Conservation (phyloP, 208 protist genomes). For the Trypanosomatidae sp. region DNA sequence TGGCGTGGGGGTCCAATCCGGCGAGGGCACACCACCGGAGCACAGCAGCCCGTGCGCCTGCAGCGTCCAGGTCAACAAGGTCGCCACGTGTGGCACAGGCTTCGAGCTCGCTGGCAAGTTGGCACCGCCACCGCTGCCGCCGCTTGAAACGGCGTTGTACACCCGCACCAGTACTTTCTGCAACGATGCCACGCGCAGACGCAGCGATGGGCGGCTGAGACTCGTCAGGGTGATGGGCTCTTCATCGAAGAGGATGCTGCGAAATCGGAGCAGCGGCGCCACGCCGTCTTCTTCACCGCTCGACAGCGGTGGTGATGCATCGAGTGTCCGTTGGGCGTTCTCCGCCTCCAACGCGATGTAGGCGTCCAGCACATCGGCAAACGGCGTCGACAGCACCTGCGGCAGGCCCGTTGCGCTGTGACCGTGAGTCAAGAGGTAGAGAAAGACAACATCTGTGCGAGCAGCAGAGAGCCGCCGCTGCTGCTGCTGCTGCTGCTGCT, state of each 20-base stretch:
- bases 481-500: background rate
- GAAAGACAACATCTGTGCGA: conserved; percentile 63
- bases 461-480: conserved; percentile 38
- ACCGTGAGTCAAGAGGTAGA: conserved; percentile 64
- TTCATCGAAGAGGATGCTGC: conserved; percentile 35
- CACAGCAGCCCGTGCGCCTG: conserved; percentile 66
- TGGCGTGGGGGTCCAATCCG: conserved; percentile 33
- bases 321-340: too few species aligned
- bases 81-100: conserved; percentile 29
- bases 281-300: background rate
- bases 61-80: conserved; percentile 63
- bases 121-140: background rate
- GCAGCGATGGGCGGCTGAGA: conserved; percentile 27
- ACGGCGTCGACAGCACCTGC: conserved; percentile 35
- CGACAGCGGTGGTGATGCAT: background rate
- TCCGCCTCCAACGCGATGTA: conserved; percentile 35
- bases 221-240: conserved; percentile 11
- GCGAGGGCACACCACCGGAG: conserved; percentile 50
- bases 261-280: background rate
- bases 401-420: conserved; percentile 46
- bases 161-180: conserved; percentile 37
- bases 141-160: too few species aligned
- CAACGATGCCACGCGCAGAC: conserved; percentile 33
- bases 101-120: conserved; percentile 8
- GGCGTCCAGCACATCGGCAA: conserved; percentile 59